These are phyloP conservation scores for Aspergillus oerlinghausenensis DNA, from an alignment of 2,329 filamentous ascomycete species.

Conservation along the genomic window DNA sequence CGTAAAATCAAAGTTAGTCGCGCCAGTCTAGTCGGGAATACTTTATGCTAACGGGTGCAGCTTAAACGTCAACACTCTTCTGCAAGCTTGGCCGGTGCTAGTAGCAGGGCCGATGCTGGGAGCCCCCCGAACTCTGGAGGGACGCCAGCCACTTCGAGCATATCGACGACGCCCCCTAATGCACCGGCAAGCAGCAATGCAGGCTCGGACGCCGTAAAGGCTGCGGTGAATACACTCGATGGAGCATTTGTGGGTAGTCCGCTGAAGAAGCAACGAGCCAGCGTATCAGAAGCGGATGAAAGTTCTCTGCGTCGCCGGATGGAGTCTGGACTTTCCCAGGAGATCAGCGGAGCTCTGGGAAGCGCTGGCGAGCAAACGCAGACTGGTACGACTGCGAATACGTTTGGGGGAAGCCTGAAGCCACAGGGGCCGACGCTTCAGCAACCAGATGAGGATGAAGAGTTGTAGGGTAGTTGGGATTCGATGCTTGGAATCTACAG, in stretches of 20 bases:
- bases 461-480: slow-evolving; percentile 19
- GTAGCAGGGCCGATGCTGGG: slow-evolving; percentile 26
- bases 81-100: slow-evolving; percentile 46
- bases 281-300: slow-evolving; percentile 41
- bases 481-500: neutral
- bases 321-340: slow-evolving; percentile 33
- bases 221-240: slow-evolving; percentile 22
- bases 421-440: slow-evolving; percentile 3
- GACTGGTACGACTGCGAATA: slow-evolving; percentile 4
- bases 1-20: slow-evolving; percentile 58
- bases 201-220: slow-evolving; percentile 18
- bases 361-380: slow-evolving; percentile 13
- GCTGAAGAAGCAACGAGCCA: slow-evolving; percentile 45
- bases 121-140: slow-evolving; percentile 36
- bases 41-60: slow-evolving; percentile 33
- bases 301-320: slow-evolving; percentile 38
- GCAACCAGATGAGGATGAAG: slow-evolving; percentile 23
- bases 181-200: slow-evolving; percentile 13
- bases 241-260: slow-evolving; percentile 42
- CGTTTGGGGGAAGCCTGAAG: slow-evolving; percentile 18
- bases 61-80: slow-evolving; percentile 63
- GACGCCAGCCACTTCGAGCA: slow-evolving; percentile 29
- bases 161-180: slow-evolving; percentile 35
- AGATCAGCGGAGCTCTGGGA: slow-evolving; percentile 36
- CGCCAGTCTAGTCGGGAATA: neutral